Evolutionary conservation across 1,284 basidiomycete genomes (phyloP), one percentile per base, ranked within the genome.

Genomic region (Leccinum pallidistipes): DNA sequence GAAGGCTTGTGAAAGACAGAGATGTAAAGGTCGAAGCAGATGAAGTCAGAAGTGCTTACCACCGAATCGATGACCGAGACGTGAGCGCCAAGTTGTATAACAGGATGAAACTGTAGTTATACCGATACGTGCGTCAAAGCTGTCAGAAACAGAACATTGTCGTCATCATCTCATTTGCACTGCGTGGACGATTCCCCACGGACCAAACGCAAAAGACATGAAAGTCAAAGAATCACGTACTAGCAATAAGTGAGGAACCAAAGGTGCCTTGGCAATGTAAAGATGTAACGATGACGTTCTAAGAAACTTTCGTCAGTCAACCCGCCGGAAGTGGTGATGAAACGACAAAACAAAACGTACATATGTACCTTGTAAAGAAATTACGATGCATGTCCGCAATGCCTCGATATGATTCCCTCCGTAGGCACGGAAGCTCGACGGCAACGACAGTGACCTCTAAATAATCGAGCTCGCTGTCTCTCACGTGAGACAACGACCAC

Each of bases 281-380:
- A 95, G 62, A 93, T 90, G 59, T 24, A 24, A 24, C 2, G 21
- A 24, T 24, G 21, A 94, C 90, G 70, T 92, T 94, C 90, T 95
- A 66, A 64, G 21, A 7, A 36, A 7, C 43, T 0, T 14, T 24
- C 21, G 21, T 24, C 21, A 24, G 60, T 29, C 27, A 29, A 29
- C 27, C 27, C 27, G 27, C 27, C 27, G 27, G 27, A 16, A 38
- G 14, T 6, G 7, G 14, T 16, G 14, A 3, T 38, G 12, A 40
- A 54, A 24, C 18, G n/a, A 38, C 11, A 32, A 5, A 74, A 52
- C 55, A 34, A 16, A 32, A 63, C 10, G 2, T 24, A 24, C 21
- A 24, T n/a, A n/a, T n/a, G n/a, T 1, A 91, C 90, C 84, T 98
- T 98, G 85, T 98, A 98, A 81, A 98, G 98, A 98, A 98, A 77